Evolutionary conservation across 148 eudicot genomes (phyloP).

Genomic region (Polygonum aviculare): DNA sequence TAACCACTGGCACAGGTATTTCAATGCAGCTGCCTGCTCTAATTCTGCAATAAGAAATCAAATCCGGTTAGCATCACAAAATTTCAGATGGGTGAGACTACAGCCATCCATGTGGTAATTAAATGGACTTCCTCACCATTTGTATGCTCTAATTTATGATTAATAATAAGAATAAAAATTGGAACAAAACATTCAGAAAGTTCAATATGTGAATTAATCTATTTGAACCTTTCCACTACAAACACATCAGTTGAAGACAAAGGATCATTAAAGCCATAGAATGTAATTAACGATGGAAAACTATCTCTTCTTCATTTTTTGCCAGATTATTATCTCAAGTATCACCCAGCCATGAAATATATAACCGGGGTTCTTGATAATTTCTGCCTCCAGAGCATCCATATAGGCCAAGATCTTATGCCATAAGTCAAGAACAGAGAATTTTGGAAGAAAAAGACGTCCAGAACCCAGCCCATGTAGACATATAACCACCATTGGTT

Average conservation of each 20-base stretch:
- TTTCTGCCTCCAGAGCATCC: too few relatives aligned
- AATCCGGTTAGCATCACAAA: not conserved
- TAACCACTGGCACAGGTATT: constrained; percentile 84
- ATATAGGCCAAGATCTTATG: too few relatives aligned
- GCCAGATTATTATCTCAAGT: not conserved
- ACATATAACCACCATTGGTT: too few relatives aligned
- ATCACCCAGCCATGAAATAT: too few relatives aligned
- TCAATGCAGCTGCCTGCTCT: constrained; percentile 88
- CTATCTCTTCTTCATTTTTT: not conserved
- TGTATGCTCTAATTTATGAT: constrained; percentile 71
- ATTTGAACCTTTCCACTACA: not conserved
- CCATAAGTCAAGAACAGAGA: too few relatives aligned
- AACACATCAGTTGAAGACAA: not conserved
- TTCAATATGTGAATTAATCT: not conserved
- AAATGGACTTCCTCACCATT: constrained; percentile 44
- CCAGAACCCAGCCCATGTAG: too few relatives aligned
- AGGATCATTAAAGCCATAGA: not conserved
- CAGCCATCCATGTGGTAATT: not conserved
- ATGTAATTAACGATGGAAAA: not conserved
- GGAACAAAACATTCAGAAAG: not conserved
- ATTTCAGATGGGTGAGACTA: not conserved
- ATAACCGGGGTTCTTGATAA: too few relatives aligned
- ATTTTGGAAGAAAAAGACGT: too few relatives aligned
- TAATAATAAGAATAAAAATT: constrained; percentile 78
- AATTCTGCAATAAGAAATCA: constrained; percentile 45